Conservation (phyloP, 1,284 basidiomycete species). For the Heterobasidion annosum region DNA sequence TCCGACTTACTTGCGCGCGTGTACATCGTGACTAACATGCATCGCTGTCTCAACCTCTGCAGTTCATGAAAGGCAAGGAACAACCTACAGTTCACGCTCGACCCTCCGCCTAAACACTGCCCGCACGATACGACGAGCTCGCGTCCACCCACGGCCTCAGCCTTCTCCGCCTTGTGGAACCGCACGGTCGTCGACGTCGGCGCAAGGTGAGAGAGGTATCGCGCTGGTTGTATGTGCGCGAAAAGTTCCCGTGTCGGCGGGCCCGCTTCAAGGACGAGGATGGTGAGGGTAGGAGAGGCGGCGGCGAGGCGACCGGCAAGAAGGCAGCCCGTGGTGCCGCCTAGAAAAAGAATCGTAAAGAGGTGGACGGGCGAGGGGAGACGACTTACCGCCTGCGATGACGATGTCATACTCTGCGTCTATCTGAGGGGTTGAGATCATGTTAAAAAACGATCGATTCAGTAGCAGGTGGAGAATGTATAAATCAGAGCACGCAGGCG, state of each 20-base stretch:
- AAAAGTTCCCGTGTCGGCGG: slow-evolving; percentile 26
- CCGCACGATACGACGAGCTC: slow-evolving; percentile 26
- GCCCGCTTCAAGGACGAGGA: slow-evolving; percentile 32
- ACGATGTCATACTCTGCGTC: slow-evolving; percentile 1
- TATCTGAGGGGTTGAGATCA: neutral
- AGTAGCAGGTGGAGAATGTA: no score
- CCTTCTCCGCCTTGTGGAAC: slow-evolving; percentile 27
- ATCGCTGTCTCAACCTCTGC: neutral
- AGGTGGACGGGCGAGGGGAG: neutral
- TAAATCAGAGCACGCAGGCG: no score
- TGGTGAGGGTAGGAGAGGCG: slow-evolving; percentile 27
- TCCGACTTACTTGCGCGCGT: slow-evolving; percentile 44
- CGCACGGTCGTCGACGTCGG: slow-evolving; percentile 26
- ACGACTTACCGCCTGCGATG: neutral
- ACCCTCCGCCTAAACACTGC: slow-evolving; percentile 42
- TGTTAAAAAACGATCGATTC: no score
- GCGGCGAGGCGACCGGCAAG: slow-evolving; percentile 30
- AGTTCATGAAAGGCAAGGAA: neutral
- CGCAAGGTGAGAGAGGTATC: slow-evolving; percentile 25
- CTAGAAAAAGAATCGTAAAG: neutral
- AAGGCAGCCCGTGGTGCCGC: slow-evolving; percentile 32
- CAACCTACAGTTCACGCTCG: slow-evolving; percentile 37
- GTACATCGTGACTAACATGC: slow-evolving; percentile 38
- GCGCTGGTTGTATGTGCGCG: slow-evolving; percentile 35
- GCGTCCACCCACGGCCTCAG: slow-evolving; percentile 30